Percentiles rank a stretch among this genome's conserved stretches.
phyloP scores from a whole-genome alignment of 345 rosid species.

The Cochlearia excelsa region DNA sequence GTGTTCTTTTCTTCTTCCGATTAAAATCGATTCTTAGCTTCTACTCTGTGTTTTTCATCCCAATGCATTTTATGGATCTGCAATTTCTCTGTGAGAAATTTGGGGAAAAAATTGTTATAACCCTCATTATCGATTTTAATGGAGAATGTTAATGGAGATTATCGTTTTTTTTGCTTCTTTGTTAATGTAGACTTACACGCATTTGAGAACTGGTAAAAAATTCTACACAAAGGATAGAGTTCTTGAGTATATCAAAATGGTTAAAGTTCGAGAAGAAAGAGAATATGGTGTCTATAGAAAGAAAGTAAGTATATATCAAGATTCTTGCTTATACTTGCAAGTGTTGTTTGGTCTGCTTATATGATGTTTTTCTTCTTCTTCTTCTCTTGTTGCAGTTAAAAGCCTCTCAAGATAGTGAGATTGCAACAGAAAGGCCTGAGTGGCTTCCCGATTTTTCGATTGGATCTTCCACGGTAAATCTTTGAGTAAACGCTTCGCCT shows the following conservation, averaged over 20 bases:
- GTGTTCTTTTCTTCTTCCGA: neutral
- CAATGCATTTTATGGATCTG: slow-evolving; percentile 3
- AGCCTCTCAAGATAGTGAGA: slow-evolving; percentile 18
- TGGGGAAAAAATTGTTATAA: neutral
- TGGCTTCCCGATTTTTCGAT: slow-evolving; percentile 1
- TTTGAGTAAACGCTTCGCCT: neutral
- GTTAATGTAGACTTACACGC: slow-evolving; percentile 40
- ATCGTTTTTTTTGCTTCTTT: neutral
- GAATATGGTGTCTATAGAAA: slow-evolving; percentile 7
- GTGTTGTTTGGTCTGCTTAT: neutral
- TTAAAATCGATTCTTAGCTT: no score
- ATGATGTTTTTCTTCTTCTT: neutral
- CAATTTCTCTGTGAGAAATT: neutral
- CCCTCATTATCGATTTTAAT: neutral
- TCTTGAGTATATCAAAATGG: slow-evolving; percentile 29
- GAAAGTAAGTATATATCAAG: slow-evolving; percentile 32
- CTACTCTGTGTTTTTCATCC: neutral
- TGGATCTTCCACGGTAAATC: slow-evolving; percentile 15
- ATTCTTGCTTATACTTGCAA: no score
- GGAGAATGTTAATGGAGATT: neutral
- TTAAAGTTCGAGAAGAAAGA: slow-evolving; percentile 25
- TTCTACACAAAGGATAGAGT: slow-evolving; percentile 51
- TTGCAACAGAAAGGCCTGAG: slow-evolving; percentile 35
- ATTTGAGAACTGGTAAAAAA: slow-evolving; percentile 43
- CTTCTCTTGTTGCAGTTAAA: slow-evolving; percentile 19